These are phyloP conservation scores for Kuraishia ogatae DNA, from an alignment of 805 yeast species.

Conservation along the genomic window DNA sequence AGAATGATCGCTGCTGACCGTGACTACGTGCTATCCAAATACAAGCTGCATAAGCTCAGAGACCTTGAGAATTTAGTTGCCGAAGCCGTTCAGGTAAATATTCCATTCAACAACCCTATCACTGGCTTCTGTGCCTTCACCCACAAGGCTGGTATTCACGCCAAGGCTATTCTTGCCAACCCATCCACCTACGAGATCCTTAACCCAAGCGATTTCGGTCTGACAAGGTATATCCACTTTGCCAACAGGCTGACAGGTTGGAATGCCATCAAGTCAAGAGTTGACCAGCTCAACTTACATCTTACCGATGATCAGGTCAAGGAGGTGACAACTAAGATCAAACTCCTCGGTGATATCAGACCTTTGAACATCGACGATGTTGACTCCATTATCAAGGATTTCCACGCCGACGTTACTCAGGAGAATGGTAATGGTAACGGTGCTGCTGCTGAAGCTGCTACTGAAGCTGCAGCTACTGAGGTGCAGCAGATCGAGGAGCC, in stretches of 20 bases:
- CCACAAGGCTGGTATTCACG: constrained; percentile 99
- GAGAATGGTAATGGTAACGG: background rate
- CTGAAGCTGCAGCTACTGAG: background rate
- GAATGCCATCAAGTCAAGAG: constrained; percentile 98
- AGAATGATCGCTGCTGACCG: constrained; percentile 98
- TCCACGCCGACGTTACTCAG: constrained; percentile 55
- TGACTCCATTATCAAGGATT: constrained; percentile 91
- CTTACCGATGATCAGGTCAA: constrained; percentile 90
- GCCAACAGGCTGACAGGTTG: constrained; percentile 98
- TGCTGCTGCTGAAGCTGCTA: background rate
- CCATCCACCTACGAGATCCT: constrained; percentile 98
- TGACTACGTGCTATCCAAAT: constrained; percentile 88
- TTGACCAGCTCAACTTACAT: constrained; percentile 87
- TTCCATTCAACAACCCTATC: constrained; percentile 97
- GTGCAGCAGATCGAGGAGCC: constrained; percentile 12
- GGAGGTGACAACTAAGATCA: constrained; percentile 90
- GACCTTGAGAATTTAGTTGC: constrained; percentile 95
- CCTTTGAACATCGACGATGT: constrained; percentile 94
- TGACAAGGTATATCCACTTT: constrained; percentile 92
- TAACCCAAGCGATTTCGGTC: constrained; percentile 91
- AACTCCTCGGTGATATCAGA: constrained; percentile 90
- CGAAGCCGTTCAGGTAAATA: constrained; percentile 92
- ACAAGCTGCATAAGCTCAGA: constrained; percentile 91
- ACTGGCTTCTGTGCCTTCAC: constrained; percentile 99
- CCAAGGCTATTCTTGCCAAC: constrained; percentile 96